Base-by-base conservation (phyloP, 768 basidiomycete genomes). In the Mycena floridula region DNA sequence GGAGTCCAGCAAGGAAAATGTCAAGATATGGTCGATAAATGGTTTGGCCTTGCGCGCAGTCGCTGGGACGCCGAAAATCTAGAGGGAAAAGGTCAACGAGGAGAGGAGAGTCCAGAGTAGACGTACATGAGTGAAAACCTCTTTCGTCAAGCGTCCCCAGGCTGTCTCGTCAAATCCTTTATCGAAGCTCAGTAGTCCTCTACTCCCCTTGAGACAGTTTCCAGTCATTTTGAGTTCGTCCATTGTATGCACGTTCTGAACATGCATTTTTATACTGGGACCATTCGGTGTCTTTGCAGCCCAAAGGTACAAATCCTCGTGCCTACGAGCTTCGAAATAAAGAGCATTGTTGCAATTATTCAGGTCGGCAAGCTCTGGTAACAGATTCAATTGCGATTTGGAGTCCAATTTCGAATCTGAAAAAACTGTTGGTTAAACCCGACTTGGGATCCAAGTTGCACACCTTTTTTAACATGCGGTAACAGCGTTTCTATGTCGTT, bases 201-300 rank as follows among this genome's bases (percentile, higher is more conserved):
- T 71, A 57, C 89, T 89, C 15, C 96, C 96, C 66, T 95, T 96
- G 53, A 99, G 65, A 64, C 96, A 99, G 63, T 99, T 98, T 25
- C 96, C 96, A 6, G 93, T 95, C 94, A 99, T 89, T 70, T 98
- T 98, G 52, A 99, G 74, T 64, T 99, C 96, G 67, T 98, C 96
- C 96, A 98, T 98, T 35, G 96, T 99, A 63, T 99, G 96, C 44
- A 95, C 76, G 59, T 98, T 99, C 66, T 96, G 94, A 13, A 97
- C 95, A 59, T 98, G 96, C 73, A 97, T 76, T 64, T 97, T 97
- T 59, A 94, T 81, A 58, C 89, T 94, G 12, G 96, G 96, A 8
- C 96, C 96, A 57, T 99, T 99, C 18, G 96, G 96, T 26, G 93
- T 89, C 63, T 97, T 94, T 11, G 89, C 82, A 25, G 92, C 86